These are phyloP conservation scores for Tetrahymena malaccensis DNA, from an alignment of 73 alveolate species.

Conservation along the genomic window DNA sequence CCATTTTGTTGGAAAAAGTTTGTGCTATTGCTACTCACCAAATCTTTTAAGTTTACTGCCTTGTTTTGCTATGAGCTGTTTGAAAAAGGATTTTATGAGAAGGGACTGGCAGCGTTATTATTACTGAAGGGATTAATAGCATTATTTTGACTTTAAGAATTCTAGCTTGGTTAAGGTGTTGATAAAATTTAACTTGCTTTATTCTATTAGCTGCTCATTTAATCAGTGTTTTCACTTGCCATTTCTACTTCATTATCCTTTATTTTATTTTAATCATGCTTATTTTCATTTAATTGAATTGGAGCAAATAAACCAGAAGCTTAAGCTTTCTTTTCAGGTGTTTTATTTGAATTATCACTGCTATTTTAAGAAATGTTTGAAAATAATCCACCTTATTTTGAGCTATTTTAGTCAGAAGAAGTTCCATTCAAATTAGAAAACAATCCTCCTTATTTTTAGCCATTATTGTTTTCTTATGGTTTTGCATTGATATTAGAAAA, in stretches of 20 bases:
- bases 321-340: not conserved
- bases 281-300: too few species aligned
- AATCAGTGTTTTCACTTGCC: not conserved
- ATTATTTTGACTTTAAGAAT: not conserved
- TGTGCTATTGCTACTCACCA: not conserved
- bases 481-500: not conserved
- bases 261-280: not conserved
- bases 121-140: not conserved
- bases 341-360: not conserved
- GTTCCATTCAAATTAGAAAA: not conserved
- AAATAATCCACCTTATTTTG: not conserved
- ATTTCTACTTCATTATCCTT: not conserved
- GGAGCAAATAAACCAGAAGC: not conserved
- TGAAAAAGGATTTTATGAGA: not conserved
- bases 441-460: not conserved
- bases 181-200: not conserved
- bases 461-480: not conserved
- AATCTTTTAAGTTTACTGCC: not conserved
- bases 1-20: not conserved
- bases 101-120: not conserved
- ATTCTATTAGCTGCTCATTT: not conserved
- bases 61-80: not conserved
- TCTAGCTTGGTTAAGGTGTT: not conserved
- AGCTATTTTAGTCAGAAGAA: not conserved
- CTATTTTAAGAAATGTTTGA: not conserved